phyloP scores from a whole-genome alignment of 148 eudicot genomes.

The Dianthus caryophyllus region DNA sequence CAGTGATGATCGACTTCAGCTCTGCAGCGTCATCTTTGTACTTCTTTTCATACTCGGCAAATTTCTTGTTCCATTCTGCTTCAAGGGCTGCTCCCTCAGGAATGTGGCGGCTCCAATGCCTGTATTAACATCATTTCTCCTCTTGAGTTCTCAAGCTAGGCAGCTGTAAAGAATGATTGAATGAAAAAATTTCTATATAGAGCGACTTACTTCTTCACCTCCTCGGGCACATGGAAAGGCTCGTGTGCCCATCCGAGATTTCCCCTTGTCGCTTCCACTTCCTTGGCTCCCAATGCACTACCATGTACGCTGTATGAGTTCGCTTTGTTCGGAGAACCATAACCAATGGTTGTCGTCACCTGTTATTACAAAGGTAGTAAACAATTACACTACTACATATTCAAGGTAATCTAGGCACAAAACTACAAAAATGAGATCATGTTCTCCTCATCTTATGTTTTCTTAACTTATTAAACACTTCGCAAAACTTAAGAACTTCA shows the following conservation, averaged over 20 bases:
- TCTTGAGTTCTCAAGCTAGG: constrained; percentile 4
- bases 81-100: constrained; percentile 83
- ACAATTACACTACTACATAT: background rate
- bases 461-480: too few species aligned
- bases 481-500: too few species aligned
- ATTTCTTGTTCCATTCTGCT: constrained; percentile 91
- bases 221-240: constrained; percentile 97
- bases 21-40: constrained; percentile 84
- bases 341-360: constrained; percentile 98
- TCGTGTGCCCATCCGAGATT: constrained; percentile 93
- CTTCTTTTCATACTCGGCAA: constrained; percentile 82
- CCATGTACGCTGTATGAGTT: constrained; percentile 99
- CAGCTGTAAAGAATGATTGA: background rate
- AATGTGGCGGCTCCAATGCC: constrained; percentile 98
- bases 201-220: constrained; percentile 70
- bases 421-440: too few species aligned
- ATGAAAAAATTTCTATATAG: background rate
- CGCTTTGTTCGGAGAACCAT: constrained; percentile 93
- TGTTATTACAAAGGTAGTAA: constrained; percentile 24
- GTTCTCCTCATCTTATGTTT: too few species aligned
- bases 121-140: constrained; percentile 22
- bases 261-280: constrained; percentile 90
- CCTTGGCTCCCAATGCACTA: constrained; percentile 86
- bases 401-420: background rate
- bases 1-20: constrained; percentile 71